Base-by-base conservation (phyloP, 129 eudicot genomes). In the Ambrosia artemisiifolia region DNA sequence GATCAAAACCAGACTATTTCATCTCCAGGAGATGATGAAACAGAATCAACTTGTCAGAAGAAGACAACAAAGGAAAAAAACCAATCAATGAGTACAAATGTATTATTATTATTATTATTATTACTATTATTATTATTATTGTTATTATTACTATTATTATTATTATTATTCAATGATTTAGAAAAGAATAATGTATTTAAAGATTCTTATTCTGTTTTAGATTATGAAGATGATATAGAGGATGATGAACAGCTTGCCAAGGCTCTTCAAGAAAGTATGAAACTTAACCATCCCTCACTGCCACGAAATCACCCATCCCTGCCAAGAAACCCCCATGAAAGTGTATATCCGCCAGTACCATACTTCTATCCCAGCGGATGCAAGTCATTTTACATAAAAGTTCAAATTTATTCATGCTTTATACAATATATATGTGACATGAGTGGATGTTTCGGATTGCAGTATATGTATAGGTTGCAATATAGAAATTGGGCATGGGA, bases 401-500 rank as follows among this genome's bases (percentile, higher is more conserved):
- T 5, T 32, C 6, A 36, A 13, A 9, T 38, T 48, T 4, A 35
- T 35, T 48, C 51, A 47, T 61, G n/a, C 5, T 28, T 63, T 5
- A 38, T 54, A 36, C 2, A 24, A 36, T 18, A 54, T 12, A 18
- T 48, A 69, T n/a, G 32, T 34, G 11, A 50, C 42, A 40, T 24
- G 55, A 54, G 40, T 12, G 5, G 65, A 60, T 40, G 7, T 72
- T 62, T 18, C 40, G 35, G 32, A n/a, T 72, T 79, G 73, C 77
- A 95, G 99, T 88, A 78, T 83, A 38, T 95, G 99, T 81, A 85
- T 84, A 62, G 99, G 99, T 74, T 95, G 99, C 90, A 81, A 85
- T 74, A 80, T 80, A 47, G 97, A 95, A 75, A 88, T 95, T 35
- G 99, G 97, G 18, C 96, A 90, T 73, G 99, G 94, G 49, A 85